A percentile compares a stretch with the other conserved stretches of the same genome.
phyloP scores from a whole-genome alignment of 2,329 filamentous ascomycete genomes.

The Biscogniauxia sp. region DNA sequence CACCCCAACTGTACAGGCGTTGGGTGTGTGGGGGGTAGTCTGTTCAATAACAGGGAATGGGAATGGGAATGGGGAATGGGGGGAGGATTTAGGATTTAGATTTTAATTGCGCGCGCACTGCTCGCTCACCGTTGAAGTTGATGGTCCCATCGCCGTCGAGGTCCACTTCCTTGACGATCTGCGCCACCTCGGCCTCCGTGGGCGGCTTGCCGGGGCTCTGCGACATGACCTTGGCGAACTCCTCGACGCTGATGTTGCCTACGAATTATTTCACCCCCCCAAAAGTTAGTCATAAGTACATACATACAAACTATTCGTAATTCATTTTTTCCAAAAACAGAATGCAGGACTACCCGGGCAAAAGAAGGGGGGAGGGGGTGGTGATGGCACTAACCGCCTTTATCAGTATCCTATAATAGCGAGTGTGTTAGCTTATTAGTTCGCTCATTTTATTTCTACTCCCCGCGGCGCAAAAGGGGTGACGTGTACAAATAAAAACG shows the following conservation, averaged over 20 bases:
- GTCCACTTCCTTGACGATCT: constrained; percentile 39
- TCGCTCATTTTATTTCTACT: neutral
- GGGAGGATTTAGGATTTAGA: too few relatives aligned
- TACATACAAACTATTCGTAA: too few relatives aligned
- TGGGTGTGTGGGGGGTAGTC: neutral
- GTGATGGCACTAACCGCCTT: constrained; percentile 25
- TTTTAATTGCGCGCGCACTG: too few relatives aligned
- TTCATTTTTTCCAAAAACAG: too few relatives aligned
- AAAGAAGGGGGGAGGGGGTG: neutral
- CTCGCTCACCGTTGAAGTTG: constrained; percentile 36
- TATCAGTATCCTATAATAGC: constrained; percentile 22
- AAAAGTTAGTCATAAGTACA: too few relatives aligned
- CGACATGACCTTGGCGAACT: constrained; percentile 38
- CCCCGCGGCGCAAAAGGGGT: too few relatives aligned
- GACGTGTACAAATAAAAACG: too few relatives aligned
- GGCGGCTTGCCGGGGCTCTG: constrained; percentile 30
- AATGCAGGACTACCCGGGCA: too few relatives aligned
- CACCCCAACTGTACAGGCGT: neutral
- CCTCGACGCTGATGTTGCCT: constrained; percentile 37
- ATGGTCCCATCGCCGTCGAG: constrained; percentile 39
- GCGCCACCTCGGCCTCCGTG: constrained; percentile 34
- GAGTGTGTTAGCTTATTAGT: neutral
- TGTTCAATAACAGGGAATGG: too few relatives aligned
- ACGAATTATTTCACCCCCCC: neutral
- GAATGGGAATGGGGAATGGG: too few relatives aligned